Base-by-base conservation (phyloP, 768 basidiomycete genomes). In the Chalciporus piperatus region DNA sequence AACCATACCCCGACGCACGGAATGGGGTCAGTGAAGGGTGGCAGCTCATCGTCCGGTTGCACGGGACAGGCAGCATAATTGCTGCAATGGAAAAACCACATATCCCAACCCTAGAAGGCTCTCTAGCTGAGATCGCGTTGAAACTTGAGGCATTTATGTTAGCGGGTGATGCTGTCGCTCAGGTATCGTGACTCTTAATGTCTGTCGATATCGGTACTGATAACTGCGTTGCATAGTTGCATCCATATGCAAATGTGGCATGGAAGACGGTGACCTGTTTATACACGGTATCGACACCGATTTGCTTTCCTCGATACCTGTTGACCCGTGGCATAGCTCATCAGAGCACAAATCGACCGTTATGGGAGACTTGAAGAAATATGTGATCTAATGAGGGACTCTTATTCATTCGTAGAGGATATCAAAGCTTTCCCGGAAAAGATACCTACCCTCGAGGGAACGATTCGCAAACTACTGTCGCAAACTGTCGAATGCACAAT, bases 401-500 rank as follows among this genome's bases (percentile, higher is more conserved):
- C 65, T 16, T 72, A 70, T 39, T 37, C 52, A 4, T 72, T 73
- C 37, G 67, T 70, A 8, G 64, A 71, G 23, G 56, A 54, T 8
- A 48, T 73, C 16, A 55, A 61, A 23, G 55, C 43, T 4, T 60
- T 72, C 16, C 60, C 65, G 6, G 57, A 64, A 42, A 69, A 52
- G 40, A 60, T 72, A 37, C 56, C 60, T 19, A 13, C 33, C 4
- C 63, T 72, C 3, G 64, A 73, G 41, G 52, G 56, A 27, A 60
- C 56, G 13, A 61, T 73, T 42, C 48, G 51, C 4, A 50, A 50
- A 1, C 55, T 72, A 17, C 43, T 68, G 2, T 57, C 61, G 8
- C 72, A 72, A 42, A 72, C 71, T 0, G 59, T 70, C 6, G 72
- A 73, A 57, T 72, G 71, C 27, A 64, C 54, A 14, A 59, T 73